Evolutionary conservation across 257 asterid species (phyloP), one percentile per base, ranked within the genome.

Genomic region (Penstemon barbatus): DNA sequence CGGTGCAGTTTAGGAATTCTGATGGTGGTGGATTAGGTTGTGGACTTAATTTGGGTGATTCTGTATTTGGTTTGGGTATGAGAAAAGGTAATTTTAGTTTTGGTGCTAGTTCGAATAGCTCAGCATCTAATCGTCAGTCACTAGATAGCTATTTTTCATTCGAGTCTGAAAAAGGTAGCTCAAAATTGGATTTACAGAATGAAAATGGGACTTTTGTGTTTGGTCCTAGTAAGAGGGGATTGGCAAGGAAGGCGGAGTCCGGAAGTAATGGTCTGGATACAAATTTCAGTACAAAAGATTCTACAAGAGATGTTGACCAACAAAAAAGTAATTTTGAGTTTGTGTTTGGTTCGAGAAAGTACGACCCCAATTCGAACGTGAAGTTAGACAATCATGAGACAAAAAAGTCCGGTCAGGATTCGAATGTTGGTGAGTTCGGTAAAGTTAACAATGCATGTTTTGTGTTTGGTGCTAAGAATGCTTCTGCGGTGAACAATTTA

Each of bases 401-500:
- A n/a, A 60, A 61, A 33, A 66, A 69, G 5, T 19, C 68, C 25
- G 57, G 56, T 36, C 45, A 18, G 46, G 66, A 76, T 58, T 68
- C 46, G 41, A 48, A 56, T 73, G 46, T 48, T 57, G 75, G 46
- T 55, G 80, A 50, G 60, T 62, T 69, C 37, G 77, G 44, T 33
- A 69, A 79, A 19, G 68, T 38, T 51, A 49, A 61, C 36, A 13
- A 64, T 57, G 61, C 57, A 8, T 43, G 65, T 40, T 80, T 80
- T 75, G 82, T 66, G 37, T 80, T 79, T 71, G 76, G 80, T 71
- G 74, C 75, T 37, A 70, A 66, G 44, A 65, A 36, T 66, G 69
- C 11, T 7, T 71, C 74, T 12, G 25, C 36, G 8, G 25, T 2
- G 69, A 50, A 11, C 42, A 57, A 33, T 60, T 52, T 74, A 8